Conservation (phyloP, 345 rosid genomes). For the Linum usitatissimum region DNA sequence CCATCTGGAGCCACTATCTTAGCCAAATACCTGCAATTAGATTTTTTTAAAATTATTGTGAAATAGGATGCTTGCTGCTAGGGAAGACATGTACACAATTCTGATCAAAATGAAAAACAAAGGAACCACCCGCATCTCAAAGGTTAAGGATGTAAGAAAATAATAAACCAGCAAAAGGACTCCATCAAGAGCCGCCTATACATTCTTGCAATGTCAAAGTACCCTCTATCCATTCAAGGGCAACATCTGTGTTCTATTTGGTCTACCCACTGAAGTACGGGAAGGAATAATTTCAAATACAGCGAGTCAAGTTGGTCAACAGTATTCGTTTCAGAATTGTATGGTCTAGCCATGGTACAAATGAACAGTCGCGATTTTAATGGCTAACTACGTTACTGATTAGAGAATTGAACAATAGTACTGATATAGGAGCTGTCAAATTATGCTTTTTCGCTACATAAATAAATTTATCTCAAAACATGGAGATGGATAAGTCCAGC, state of each 20-base stretch:
- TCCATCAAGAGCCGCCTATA: background rate
- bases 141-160: background rate
- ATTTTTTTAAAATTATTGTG: slow-evolving; percentile 11
- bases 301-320: background rate
- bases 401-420: background rate
- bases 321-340: background rate
- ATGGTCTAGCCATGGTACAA: background rate
- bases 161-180: background rate
- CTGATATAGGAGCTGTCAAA: background rate
- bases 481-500: background rate
- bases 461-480: background rate
- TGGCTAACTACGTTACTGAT: background rate
- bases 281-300: background rate
- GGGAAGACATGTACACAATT: background rate
- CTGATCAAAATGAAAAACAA: background rate
- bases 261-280: background rate
- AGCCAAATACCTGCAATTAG: slow-evolving; percentile 44
- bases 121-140: background rate
- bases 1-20: slow-evolving; percentile 65
- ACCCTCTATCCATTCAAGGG: background rate
- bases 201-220: background rate
- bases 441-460: background rate
- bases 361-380: background rate
- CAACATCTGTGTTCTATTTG: background rate
- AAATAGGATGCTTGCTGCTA: background rate